Evolutionary conservation across 352 stramenopile genomes (phyloP).

Genomic region (Phytophthora cryptogea): DNA sequence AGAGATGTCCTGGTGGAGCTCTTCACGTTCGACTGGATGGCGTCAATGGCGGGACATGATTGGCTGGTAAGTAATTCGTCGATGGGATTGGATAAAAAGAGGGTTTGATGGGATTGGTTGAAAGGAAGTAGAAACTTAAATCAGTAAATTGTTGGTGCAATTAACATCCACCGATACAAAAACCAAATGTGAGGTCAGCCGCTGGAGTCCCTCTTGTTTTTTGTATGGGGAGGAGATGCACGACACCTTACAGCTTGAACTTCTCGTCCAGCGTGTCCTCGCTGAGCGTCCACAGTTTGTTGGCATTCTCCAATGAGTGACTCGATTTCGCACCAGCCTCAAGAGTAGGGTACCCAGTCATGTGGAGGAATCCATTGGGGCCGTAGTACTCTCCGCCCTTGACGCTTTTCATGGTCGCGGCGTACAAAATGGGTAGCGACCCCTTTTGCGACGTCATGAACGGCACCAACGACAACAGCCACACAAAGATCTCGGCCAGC

Average conservation of each 20-base stretch:
- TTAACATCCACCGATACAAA: too few species aligned
- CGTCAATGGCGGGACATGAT: conserved; percentile 7
- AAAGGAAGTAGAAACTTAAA: conserved; percentile 5
- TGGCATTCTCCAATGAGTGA: conserved; percentile 40
- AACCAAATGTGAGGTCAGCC: too few species aligned
- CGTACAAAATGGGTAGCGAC: conserved; percentile 57
- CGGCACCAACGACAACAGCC: conserved; percentile 44
- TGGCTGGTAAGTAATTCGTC: not conserved
- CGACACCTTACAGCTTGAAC: conserved; percentile 32
- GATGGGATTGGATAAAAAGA: conserved; percentile 24
- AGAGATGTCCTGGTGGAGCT: conserved; percentile 27
- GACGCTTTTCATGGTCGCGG: conserved; percentile 44
- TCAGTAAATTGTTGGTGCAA: too few species aligned
- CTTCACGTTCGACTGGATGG: conserved; percentile 35
- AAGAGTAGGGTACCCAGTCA: conserved; percentile 47
- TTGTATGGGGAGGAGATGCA: too few species aligned
- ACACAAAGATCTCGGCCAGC: conserved; percentile 41
- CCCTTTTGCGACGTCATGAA: conserved; percentile 54
- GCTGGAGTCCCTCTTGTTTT: too few species aligned
- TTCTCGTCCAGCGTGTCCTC: conserved; percentile 44
- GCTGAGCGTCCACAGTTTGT: conserved; percentile 55
- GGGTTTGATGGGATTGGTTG: conserved; percentile 10
- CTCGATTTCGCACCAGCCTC: conserved; percentile 43
- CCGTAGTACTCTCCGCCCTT: conserved; percentile 57
- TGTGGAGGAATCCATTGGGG: conserved; percentile 45